Percentiles rank a stretch among this genome's conserved stretches.
These are phyloP conservation scores for Cercospora brassicicola DNA, from an alignment of 2,329 filamentous ascomycete genomes.

Conservation along the genomic window DNA sequence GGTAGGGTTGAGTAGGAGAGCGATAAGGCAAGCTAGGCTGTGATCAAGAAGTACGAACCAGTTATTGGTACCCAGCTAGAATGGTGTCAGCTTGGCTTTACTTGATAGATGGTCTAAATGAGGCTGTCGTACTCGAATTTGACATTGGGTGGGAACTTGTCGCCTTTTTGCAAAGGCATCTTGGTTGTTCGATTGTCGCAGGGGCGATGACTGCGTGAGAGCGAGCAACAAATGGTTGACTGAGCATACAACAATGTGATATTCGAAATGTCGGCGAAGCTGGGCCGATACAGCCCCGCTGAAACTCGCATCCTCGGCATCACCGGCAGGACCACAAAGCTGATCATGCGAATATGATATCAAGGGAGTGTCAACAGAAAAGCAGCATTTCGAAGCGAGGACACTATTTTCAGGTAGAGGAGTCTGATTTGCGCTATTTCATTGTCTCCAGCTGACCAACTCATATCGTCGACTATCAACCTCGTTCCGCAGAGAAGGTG, in stretches of 20 bases:
- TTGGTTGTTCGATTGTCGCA: not conserved
- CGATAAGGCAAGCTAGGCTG: not conserved
- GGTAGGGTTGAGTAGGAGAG: slow-evolving; percentile 40
- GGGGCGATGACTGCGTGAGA: not conserved
- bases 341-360: not conserved
- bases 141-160: slow-evolving; percentile 77
- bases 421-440: not conserved
- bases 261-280: not conserved
- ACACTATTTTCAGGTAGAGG: not conserved
- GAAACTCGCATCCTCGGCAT: slow-evolving; percentile 4
- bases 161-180: slow-evolving; percentile 69
- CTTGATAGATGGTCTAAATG: slow-evolving; percentile 34
- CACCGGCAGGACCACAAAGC: not conserved
- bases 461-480: not conserved
- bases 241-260: not conserved
- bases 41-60: slow-evolving; percentile 37
- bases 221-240: not conserved
- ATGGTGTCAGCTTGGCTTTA: not conserved
- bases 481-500: not conserved
- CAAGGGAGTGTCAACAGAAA: not conserved
- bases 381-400: not conserved
- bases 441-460: not conserved
- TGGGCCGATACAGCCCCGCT: slow-evolving; percentile 1
- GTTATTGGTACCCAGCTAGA: slow-evolving; percentile 74
- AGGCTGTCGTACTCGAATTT: slow-evolving; percentile 64